Base-by-base conservation (phyloP, 2,329 filamentous ascomycete genomes). In the Hypoxylon sp. region DNA sequence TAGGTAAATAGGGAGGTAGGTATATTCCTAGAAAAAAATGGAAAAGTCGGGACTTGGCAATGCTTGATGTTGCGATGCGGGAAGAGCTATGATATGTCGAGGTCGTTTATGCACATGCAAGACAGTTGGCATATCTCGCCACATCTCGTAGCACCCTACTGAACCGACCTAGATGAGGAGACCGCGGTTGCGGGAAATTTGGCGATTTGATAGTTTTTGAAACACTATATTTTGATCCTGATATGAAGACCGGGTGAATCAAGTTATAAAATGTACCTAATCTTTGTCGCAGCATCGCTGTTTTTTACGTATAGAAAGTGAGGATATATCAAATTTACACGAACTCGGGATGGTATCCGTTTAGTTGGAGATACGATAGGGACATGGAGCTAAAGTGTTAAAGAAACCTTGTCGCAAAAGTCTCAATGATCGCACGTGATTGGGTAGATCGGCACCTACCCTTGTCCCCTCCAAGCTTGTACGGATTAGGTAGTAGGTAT, bases 21-120 rank as follows among this genome's bases (percentile, higher is more conserved):
- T 51, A 50, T n/a, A 8, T 30, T 16, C 5, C 43, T 7, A 16
- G 14, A 41, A 53, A 30, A n/a, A 21, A 43, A 55, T 23, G n/a
- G 32, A 57, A 43, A 16, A 30, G 50, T 63, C 41, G 61, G 66
- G 58, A 19, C 58, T 65, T 69, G 64, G 63, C 60, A 46, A 41
- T 14, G 32, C 21, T 61, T 21, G 57, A 45, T 50, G 63, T 51
- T 57, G 46, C 58, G 57, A 61, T 67, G 65, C 55, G 45, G 59
- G 54, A 60, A 58, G 57, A 46, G 64, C 51, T 60, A 54, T 62
- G 66, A 69, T 59, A 61, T 65, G 71, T 63, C 65, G 47, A 61
- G 61, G 67, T 75, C 74, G 75, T 74, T 76, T 76, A 77, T 77
- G 75, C 75, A 77, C 43, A 77, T 77, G 75, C 75, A 74, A 71